Evolutionary conservation across 2,329 filamentous ascomycete genomes (phyloP).

Genomic region (Beauveria asiatica): DNA sequence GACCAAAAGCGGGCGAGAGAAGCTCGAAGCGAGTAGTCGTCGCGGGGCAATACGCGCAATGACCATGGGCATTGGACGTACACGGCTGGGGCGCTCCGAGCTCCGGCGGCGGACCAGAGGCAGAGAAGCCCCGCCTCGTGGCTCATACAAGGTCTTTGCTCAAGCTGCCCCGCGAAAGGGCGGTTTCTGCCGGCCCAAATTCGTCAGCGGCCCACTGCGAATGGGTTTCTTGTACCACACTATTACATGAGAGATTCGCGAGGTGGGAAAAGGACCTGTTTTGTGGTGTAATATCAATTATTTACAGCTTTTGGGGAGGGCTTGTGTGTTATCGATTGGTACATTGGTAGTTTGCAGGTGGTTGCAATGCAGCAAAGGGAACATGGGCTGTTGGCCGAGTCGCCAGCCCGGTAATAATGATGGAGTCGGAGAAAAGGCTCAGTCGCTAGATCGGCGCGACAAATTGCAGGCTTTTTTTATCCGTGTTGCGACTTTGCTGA

Average conservation of each 20-base stretch:
- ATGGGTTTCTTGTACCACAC: constrained; percentile 11
- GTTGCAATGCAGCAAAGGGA: too few relatives aligned
- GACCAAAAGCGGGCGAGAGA: background rate
- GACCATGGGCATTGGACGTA: constrained; percentile 21
- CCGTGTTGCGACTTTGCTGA: too few relatives aligned
- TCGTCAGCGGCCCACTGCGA: constrained; percentile 1
- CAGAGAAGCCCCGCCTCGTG: background rate
- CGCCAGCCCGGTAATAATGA: too few relatives aligned
- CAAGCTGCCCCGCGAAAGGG: constrained; percentile 1
- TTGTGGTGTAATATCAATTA: constrained; percentile 4
- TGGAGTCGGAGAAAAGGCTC: too few relatives aligned
- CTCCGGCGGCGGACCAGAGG: constrained; percentile 2
- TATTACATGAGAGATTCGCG: constrained; percentile 9
- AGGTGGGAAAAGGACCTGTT: background rate
- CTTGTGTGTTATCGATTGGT: too few relatives aligned
- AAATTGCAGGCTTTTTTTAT: too few relatives aligned
- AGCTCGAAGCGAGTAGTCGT: background rate
- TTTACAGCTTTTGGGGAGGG: background rate
- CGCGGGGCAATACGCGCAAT: constrained; percentile 14
- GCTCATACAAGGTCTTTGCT: too few relatives aligned
- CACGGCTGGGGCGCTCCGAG: constrained; percentile 5
- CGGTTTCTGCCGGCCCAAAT: constrained; percentile 16
- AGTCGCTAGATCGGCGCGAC: too few relatives aligned
- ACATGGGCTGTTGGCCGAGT: too few relatives aligned
- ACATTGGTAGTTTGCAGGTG: too few relatives aligned